phyloP scores from a whole-genome alignment of 177 flowering plant species.

The Vitis hybrid region DNA sequence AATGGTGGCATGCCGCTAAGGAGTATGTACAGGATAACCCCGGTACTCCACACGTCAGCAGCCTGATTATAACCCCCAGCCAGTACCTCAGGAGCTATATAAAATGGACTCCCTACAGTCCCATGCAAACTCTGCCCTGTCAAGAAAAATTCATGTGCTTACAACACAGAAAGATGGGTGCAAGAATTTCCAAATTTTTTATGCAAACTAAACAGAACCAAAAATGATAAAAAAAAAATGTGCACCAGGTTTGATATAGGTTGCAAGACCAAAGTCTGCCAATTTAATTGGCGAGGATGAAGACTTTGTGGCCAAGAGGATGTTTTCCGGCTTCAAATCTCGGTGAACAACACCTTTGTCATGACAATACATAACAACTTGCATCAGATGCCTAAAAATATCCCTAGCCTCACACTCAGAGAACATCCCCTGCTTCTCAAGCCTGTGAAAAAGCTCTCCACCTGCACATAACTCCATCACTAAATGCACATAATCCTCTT shows the following conservation, averaged over 20 bases:
- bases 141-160: slow-evolving; percentile 4
- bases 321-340: slow-evolving; percentile 90
- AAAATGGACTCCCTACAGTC: slow-evolving; percentile 89
- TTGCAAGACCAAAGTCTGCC: slow-evolving; percentile 92
- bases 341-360: slow-evolving; percentile 86
- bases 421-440: slow-evolving; percentile 70
- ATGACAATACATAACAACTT: slow-evolving; percentile 78
- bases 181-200: not conserved
- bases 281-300: slow-evolving; percentile 71
- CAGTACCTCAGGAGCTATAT: slow-evolving; percentile 91
- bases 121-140: slow-evolving; percentile 72
- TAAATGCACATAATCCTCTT: slow-evolving; percentile 73
- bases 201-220: not conserved
- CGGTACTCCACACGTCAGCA: slow-evolving; percentile 95
- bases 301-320: slow-evolving; percentile 64
- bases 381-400: slow-evolving; percentile 66
- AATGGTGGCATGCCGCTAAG: slow-evolving; percentile 89
- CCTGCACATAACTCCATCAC: slow-evolving; percentile 98
- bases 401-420: slow-evolving; percentile 58
- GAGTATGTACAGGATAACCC: slow-evolving; percentile 87
- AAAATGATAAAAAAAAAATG: not conserved
- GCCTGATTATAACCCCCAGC: slow-evolving; percentile 80
- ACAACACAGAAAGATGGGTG: not conserved
- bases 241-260: slow-evolving; percentile 73
- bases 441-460: slow-evolving; percentile 77